Conservation (phyloP, 208 protist genomes). For the Trypanosoma grayi region DNA sequence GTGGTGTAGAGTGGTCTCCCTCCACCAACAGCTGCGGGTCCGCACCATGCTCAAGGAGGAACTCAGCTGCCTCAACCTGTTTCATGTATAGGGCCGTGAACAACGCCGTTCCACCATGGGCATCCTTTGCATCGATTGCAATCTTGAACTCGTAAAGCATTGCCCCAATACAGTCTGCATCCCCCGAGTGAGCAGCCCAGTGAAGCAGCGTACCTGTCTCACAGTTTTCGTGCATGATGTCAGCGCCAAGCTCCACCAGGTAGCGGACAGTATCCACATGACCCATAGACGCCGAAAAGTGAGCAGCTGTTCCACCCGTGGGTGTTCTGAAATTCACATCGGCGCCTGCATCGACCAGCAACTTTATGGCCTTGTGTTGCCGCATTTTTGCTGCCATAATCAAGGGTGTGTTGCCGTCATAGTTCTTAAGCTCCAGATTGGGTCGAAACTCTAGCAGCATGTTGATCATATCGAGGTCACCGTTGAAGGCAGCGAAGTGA, state of each 20-base stretch:
- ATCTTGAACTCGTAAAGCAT: slow-evolving; percentile 83
- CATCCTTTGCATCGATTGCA: slow-evolving; percentile 64
- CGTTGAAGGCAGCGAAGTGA: slow-evolving; percentile 90
- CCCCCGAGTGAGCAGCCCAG: slow-evolving; percentile 83
- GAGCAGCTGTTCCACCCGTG: slow-evolving; percentile 61
- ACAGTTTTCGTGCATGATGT: slow-evolving; percentile 36
- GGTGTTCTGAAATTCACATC: slow-evolving; percentile 62
- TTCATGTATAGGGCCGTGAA: slow-evolving; percentile 88
- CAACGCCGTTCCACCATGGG: slow-evolving; percentile 79
- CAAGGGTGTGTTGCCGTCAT: slow-evolving; percentile 82
- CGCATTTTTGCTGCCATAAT: slow-evolving; percentile 80
- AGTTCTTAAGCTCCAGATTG: slow-evolving; percentile 67
- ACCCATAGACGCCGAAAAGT: slow-evolving; percentile 81
- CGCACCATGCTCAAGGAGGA: slow-evolving; percentile 87
- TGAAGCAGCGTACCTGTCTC: slow-evolving; percentile 83
- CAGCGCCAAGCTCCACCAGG: slow-evolving; percentile 62
- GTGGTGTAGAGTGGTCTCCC: slow-evolving; percentile 72
- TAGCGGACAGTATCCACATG: slow-evolving; percentile 62
- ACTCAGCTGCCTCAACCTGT: slow-evolving; percentile 67
- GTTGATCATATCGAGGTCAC: slow-evolving; percentile 64
- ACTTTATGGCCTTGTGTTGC: slow-evolving; percentile 54
- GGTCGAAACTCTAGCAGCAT: slow-evolving; percentile 63
- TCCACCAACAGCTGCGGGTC: slow-evolving; percentile 50
- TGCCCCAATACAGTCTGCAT: slow-evolving; percentile 66
- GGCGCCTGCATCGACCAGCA: slow-evolving; percentile 60